phyloP scores from a whole-genome alignment of 495 filamentous ascomycete genomes.

The Lentithecium fluviatile region DNA sequence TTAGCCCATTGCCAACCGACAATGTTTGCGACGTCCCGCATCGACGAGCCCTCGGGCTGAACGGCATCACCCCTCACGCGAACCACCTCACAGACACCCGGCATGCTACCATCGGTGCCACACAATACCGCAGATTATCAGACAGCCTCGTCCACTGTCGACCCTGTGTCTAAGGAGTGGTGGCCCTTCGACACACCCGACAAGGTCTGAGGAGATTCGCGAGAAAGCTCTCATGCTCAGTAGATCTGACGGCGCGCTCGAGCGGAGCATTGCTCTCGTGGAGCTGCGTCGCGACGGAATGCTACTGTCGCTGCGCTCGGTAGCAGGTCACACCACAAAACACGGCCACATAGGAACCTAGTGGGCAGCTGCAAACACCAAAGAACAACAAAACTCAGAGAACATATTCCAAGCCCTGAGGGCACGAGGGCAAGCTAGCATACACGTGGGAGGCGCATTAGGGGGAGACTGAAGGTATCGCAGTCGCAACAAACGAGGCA shows the following conservation, averaged over 20 bases:
- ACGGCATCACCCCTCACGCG: slow-evolving; percentile 4
- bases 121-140: slow-evolving; percentile 5
- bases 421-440: no score
- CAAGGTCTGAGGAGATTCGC: slow-evolving; percentile 9
- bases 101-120: slow-evolving; percentile 8
- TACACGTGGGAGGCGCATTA: no score
- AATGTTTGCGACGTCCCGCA: slow-evolving; percentile 8
- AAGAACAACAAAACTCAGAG: no score
- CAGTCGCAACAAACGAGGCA: no score
- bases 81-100: slow-evolving; percentile 6
- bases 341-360: no score
- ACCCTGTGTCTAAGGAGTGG: slow-evolving; percentile 1
- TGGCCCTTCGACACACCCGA: slow-evolving; percentile 5
- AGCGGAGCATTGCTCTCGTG: slow-evolving; percentile 9
- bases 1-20: slow-evolving; percentile 8
- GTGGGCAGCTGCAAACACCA: no score
- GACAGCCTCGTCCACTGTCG: slow-evolving; percentile 8
- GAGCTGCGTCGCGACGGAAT: slow-evolving; percentile 4
- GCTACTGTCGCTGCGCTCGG: slow-evolving; percentile 2
- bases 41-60: neutral
- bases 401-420: no score
- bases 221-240: slow-evolving; percentile 9
- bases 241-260: neutral
- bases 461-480: no score
- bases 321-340: slow-evolving; percentile 9